Percentiles rank a stretch among this genome's conserved stretches.
Conservation (phyloP, 257 asterid species). For the Primulina huaijiensis region DNA sequence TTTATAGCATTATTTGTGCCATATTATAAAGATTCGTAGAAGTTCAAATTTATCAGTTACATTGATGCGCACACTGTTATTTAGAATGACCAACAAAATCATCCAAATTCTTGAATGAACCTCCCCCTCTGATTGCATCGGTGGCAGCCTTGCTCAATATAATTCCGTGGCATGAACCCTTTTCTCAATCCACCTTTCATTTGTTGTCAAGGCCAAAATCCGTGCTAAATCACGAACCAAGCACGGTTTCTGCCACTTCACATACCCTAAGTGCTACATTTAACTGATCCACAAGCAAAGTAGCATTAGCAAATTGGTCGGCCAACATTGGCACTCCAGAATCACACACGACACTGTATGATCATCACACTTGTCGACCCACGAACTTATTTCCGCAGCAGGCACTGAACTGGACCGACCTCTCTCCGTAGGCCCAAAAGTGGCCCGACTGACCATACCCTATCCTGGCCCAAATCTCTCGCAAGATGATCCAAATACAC, state of each 20-base stretch:
- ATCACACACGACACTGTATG: slow-evolving; percentile 39
- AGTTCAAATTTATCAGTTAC: background rate
- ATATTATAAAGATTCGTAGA: background rate
- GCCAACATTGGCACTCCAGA: slow-evolving; percentile 9
- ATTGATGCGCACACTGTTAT: background rate
- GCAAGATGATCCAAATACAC: slow-evolving; percentile 38
- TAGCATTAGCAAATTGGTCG: slow-evolving; percentile 60
- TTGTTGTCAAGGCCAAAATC: slow-evolving; percentile 26
- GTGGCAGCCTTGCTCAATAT: slow-evolving; percentile 44
- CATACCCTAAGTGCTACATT: slow-evolving; percentile 54
- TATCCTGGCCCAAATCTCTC: slow-evolving; percentile 40
- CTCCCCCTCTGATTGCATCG: slow-evolving; percentile 55
- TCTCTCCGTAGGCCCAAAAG: slow-evolving; percentile 40
- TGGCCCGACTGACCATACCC: slow-evolving; percentile 73
- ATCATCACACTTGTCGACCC: slow-evolving; percentile 57
- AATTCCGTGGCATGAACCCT: slow-evolving; percentile 32
- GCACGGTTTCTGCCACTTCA: slow-evolving; percentile 54
- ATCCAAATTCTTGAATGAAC: slow-evolving; percentile 45
- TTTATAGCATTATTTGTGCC: background rate
- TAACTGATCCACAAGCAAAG: slow-evolving; percentile 54
- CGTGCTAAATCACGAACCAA: slow-evolving; percentile 35
- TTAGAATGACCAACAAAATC: slow-evolving; percentile 26
- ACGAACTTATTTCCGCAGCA: slow-evolving; percentile 30
- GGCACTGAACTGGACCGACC: slow-evolving; percentile 43
- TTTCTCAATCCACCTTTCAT: slow-evolving; percentile 35